Evolutionary conservation across 495 filamentous ascomycete genomes (phyloP), one percentile per base, ranked within the genome.

Genomic region (Letharia columbiana): DNA sequence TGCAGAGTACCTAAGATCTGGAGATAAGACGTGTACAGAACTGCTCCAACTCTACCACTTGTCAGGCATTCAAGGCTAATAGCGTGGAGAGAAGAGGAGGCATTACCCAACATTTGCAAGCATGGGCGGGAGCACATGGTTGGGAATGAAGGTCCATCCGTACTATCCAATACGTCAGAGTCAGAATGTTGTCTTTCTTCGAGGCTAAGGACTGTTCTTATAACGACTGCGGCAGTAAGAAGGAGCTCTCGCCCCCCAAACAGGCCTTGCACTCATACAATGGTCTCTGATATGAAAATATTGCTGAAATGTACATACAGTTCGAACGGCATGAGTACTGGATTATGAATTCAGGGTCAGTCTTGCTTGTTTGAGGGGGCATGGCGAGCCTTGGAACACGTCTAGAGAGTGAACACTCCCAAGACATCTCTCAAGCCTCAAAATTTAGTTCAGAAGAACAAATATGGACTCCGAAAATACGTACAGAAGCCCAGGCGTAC

Each of bases 11-110:
- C 88, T 20, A 96, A 81, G 52, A 87, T 84, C 69, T 94, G 90
- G 41, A 96, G 86, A 71, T 96, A 96, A 47, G 85, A 86, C 20
- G 91, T 95, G 73, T 96, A 96, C 10, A 96, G 81, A 12, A 96
- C 82, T 31, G 90, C 91, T 20, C 91, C 92, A 65, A 96, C 85
- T 4, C 85, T 90, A 60, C 33, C 64, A 50, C 37, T 49, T 33
- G 31, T 65, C 57, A 61, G 60, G 40, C 41, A 59, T 20, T 59
- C 54, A 7, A 37, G 13, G 31, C 52, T 50, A 58, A 52, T 50
- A 58, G 31, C 23, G 52, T 18, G 17, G 59, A 37, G 47, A n/a
- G 49, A 18, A 33, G 11, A 28, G 52, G 17, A 31, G 66, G 40
- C 13, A 31, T 66, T 71, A 86, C 83, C 77, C 79, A 23, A 90